Conservation (phyloP, 208 protist genomes). For the Paratrypanosoma confusum region DNA sequence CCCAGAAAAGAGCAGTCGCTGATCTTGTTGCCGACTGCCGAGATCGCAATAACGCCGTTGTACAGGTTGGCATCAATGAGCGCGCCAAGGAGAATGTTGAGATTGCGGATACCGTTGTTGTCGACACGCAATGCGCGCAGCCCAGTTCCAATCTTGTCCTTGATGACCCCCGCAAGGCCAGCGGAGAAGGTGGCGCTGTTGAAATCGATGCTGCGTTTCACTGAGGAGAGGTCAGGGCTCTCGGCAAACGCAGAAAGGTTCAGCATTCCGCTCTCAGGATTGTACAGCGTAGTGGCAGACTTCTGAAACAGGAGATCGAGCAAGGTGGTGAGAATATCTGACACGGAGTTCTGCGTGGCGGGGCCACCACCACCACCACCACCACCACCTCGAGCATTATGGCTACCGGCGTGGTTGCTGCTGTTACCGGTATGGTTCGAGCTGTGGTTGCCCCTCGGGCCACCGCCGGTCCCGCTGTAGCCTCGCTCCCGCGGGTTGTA, state of each 20-base stretch:
- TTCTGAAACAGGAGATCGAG: constrained; percentile 74
- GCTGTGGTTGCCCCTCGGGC: background rate
- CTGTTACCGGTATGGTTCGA: constrained; percentile 2
- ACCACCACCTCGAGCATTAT: constrained; percentile 17
- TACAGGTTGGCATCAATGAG: constrained; percentile 50
- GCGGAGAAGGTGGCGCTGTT: constrained; percentile 74
- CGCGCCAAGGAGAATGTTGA: constrained; percentile 47
- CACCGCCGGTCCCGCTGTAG: background rate
- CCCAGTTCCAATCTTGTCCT: constrained; percentile 35
- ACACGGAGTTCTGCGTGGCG: constrained; percentile 4
- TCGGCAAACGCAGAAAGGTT: constrained; percentile 47
- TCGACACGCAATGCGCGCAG: constrained; percentile 52
- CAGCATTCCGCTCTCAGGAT: constrained; percentile 32
- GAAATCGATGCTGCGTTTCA: constrained; percentile 69
- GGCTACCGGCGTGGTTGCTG: constrained; percentile 11
- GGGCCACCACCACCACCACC: constrained; percentile 4
- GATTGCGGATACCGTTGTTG: constrained; percentile 56
- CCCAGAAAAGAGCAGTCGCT: constrained; percentile 37
- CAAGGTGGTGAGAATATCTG: constrained; percentile 76
- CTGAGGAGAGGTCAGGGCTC: constrained; percentile 38
- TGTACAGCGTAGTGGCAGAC: constrained; percentile 27
- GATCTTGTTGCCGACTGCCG: constrained; percentile 59
- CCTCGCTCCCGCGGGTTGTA: background rate
- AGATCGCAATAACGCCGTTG: constrained; percentile 56
- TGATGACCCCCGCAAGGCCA: constrained; percentile 52